phyloP scores from a whole-genome alignment of 768 basidiomycete species.

The Gymnopilus junonius region DNA sequence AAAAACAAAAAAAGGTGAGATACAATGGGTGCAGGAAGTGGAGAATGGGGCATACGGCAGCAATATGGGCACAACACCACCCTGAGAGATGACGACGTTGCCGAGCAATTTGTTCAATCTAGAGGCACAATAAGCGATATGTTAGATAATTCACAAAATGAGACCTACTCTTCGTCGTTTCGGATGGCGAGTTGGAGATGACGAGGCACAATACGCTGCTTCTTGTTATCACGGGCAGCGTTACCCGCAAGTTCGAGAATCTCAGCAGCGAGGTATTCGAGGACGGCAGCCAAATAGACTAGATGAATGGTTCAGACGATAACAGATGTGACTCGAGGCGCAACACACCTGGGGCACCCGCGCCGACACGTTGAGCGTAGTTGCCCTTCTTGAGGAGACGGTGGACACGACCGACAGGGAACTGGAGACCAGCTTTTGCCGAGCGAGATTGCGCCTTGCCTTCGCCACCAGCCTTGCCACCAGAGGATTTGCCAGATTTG shows the following conservation, averaged over 20 bases:
- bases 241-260: constrained; percentile 94
- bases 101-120: constrained; percentile 75
- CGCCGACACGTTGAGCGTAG: constrained; percentile 86
- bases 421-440: constrained; percentile 78
- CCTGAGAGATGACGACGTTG: constrained; percentile 91
- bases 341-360: constrained; percentile 77
- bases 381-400: constrained; percentile 87
- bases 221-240: constrained; percentile 90
- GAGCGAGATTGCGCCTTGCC: constrained; percentile 72
- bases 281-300: constrained; percentile 93
- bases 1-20: constrained; percentile 6
- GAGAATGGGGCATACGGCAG: constrained; percentile 35
- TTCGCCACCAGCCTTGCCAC: constrained; percentile 62
- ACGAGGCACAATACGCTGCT: constrained; percentile 94
- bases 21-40: not conserved
- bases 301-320: constrained; percentile 5
- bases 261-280: constrained; percentile 92
- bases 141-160: not conserved
- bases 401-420: constrained; percentile 94
- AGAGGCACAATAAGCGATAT: constrained; percentile 2
- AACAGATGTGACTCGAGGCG: not conserved
- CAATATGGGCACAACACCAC: constrained; percentile 91
- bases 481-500: constrained; percentile 70
- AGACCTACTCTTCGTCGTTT: constrained; percentile 84
- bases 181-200: constrained; percentile 95